These are phyloP conservation scores for Claviceps humidiphila DNA, from an alignment of 2,329 filamentous ascomycete genomes.

Conservation along the genomic window DNA sequence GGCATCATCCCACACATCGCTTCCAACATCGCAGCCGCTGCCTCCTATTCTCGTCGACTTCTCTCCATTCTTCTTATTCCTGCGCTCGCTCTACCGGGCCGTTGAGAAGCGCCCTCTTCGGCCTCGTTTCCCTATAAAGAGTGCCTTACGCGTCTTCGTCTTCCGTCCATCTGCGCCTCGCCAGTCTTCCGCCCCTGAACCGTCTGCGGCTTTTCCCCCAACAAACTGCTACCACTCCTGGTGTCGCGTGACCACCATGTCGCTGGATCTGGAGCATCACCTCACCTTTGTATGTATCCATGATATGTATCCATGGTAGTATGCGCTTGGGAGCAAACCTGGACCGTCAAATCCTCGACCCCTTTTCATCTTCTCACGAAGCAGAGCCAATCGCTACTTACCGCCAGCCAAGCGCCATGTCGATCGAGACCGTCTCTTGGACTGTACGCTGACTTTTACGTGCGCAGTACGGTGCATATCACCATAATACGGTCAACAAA, in stretches of 20 bases:
- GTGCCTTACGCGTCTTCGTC: not conserved
- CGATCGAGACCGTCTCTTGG: not conserved
- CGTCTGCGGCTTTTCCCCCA: not conserved
- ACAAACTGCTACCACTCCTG: not conserved
- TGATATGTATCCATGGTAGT: not conserved
- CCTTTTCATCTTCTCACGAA: not conserved
- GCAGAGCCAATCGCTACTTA: not conserved
- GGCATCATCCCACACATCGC: not conserved
- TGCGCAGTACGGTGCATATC: constrained; percentile 67
- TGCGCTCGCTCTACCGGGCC: not conserved
- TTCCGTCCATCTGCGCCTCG: not conserved
- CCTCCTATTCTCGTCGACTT: not conserved
- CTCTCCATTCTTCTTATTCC: constrained; percentile 1
- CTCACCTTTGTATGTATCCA: constrained; percentile 51
- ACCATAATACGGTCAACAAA: constrained; percentile 65
- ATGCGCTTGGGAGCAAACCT: not conserved
- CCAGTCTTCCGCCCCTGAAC: constrained; percentile 1
- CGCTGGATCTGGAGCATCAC: constrained; percentile 69
- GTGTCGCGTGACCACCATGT: constrained; percentile 30
- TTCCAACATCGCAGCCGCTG: constrained; percentile 1
- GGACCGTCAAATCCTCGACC: constrained; percentile 1
- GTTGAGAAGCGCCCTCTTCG: not conserved
- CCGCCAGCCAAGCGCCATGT: not conserved
- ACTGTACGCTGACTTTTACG: not conserved
- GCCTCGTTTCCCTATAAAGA: not conserved